Conservation (phyloP, 2,329 filamentous ascomycete species). For the Botrytis deweyae region DNA sequence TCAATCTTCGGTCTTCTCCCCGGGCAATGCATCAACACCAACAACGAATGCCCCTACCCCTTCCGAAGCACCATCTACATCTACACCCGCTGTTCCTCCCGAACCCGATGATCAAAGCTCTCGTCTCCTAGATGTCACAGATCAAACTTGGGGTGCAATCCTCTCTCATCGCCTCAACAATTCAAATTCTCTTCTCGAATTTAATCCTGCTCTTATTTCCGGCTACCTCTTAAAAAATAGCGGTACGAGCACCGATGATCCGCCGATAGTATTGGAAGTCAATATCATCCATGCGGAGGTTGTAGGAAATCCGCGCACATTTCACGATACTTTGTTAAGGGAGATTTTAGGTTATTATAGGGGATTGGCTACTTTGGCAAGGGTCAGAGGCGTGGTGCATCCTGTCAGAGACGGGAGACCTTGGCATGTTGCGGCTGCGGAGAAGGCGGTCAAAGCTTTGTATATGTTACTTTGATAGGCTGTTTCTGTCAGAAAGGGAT, state of each 20-base stretch:
- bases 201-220: conserved; percentile 58
- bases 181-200: conserved; percentile 53
- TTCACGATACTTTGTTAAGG: conserved; percentile 62
- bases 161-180: conserved; percentile 65
- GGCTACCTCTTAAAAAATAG: conserved; percentile 66
- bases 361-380: conserved; percentile 66
- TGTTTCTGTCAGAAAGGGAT: background rate
- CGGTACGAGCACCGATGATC: conserved; percentile 55
- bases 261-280: conserved; percentile 61
- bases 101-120: conserved; percentile 65
- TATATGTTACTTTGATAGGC: conserved; percentile 57
- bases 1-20: conserved; percentile 55
- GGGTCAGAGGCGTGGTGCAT: conserved; percentile 62
- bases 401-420: conserved; percentile 63
- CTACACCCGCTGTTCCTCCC: conserved; percentile 43
- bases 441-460: conserved; percentile 66
- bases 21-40: conserved; percentile 49
- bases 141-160: conserved; percentile 75
- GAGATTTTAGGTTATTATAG: conserved; percentile 71
- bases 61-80: conserved; percentile 44
- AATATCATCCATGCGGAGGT: conserved; percentile 59
- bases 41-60: conserved; percentile 38
- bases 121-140: conserved; percentile 68
- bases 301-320: conserved; percentile 36
- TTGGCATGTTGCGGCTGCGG: conserved; percentile 73